Conservation (phyloP, 2,329 filamentous ascomycete species). For the Sporothrix protearum region DNA sequence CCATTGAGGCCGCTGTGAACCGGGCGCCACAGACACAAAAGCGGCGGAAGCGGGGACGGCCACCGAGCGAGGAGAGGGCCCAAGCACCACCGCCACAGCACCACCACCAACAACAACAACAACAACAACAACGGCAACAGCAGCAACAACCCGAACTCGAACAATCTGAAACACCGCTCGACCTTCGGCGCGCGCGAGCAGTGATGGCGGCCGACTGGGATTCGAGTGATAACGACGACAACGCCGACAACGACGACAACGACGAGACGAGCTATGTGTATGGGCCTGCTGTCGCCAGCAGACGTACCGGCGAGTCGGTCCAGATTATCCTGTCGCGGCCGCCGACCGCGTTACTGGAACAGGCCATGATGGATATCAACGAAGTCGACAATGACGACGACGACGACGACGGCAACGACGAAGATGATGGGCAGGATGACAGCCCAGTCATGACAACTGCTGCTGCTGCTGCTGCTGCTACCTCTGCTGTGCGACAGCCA, state of each 20-base stretch:
- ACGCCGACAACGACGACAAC: not conserved
- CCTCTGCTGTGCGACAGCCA: not conserved
- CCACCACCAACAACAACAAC: not conserved
- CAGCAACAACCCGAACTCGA: not conserved
- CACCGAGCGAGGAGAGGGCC: not conserved
- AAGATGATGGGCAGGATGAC: not conserved
- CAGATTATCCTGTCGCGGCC: not conserved
- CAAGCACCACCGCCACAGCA: not conserved
- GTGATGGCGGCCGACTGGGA: not conserved
- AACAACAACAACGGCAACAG: not conserved
- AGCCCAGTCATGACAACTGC: not conserved
- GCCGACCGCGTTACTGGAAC: not conserved
- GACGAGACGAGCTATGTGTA: not conserved
- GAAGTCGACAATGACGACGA: not conserved
- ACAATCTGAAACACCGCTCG: not conserved
- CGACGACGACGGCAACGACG: not conserved
- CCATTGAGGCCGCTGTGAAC: not conserved
- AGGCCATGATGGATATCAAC: not conserved
- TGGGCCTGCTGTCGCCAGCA: not conserved
- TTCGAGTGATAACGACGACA: not conserved
- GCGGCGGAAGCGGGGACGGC: not conserved
- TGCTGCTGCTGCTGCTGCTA: not conserved
- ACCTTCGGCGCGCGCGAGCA: too few relatives aligned
- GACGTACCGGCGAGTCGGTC: not conserved
- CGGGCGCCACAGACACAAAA: not conserved